Evolutionary conservation across 345 rosid species (phyloP), one percentile per base, ranked within the genome.

Genomic region (Eucalyptus marginata): DNA sequence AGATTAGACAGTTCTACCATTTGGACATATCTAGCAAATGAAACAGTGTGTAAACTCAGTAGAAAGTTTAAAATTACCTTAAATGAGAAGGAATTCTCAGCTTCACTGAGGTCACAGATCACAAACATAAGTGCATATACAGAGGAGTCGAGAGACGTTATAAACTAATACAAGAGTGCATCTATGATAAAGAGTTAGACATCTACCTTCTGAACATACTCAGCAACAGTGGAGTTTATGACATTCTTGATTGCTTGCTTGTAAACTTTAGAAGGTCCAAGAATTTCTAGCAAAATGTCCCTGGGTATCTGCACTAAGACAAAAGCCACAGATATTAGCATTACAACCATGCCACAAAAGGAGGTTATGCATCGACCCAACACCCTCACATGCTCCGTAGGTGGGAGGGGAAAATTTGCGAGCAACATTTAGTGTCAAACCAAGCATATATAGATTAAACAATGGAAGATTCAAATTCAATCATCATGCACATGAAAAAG

Each of bases 221-320:
- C 97, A 47, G 94, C 93, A n/a, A 96, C 91, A 13, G 95, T 89
- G 46, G 97, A 92, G 90, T 95, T 95, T 89, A 97, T 96, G 58
- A 96, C 81, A 90, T 89, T 94, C 93, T 93, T 93, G 89, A 96
- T 96, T 89, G 95, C 99, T 94, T 94, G 94, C 91, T 91, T 94
- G 90, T 94, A 96, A 27, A 97, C 99, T 91, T 94, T 93, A 50
- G 97, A 92, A 89, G 97, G 94, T 91, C 99, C 99, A 87, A 97
- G 98, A 62, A 96, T 88, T 94, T 95, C 97, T 88, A 97, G 88
- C 94, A 97, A 93, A 90, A 96, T 83, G 87, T 96, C 97, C 92
- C 90, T 93, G 31, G 99, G 99, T 93, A 97, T 94, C 98, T 97
- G 96, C 89, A 33, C 62, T 40, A 85, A 89, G 86, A 3, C 36